These are phyloP conservation scores for Neostapfia colusana DNA, from an alignment of 176 grass and related monocot species.

Conservation along the genomic window DNA sequence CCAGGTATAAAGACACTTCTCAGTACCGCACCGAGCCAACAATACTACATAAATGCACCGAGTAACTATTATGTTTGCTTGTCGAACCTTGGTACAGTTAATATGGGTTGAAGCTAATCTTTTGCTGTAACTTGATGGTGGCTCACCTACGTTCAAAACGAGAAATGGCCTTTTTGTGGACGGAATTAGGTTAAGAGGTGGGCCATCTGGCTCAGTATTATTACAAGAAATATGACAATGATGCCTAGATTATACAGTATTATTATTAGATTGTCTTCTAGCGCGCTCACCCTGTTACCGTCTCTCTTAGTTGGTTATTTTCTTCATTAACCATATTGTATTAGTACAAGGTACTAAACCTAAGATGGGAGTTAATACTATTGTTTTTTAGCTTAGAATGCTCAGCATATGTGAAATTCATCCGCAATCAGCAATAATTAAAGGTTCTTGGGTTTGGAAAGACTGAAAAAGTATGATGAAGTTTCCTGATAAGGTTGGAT, in stretches of 20 bases:
- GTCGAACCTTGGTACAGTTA: slow-evolving; percentile 35
- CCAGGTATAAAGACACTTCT: slow-evolving; percentile 61
- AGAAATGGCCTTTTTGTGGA: slow-evolving; percentile 32
- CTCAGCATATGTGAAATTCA: neutral
- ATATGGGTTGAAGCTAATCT: slow-evolving; percentile 20
- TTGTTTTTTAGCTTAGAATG: neutral
- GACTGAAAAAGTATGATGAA: neutral
- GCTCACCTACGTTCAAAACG: neutral
- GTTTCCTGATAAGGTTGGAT: neutral
- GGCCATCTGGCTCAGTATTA: slow-evolving; percentile 21
- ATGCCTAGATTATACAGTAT: neutral
- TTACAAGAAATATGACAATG: too few species aligned
- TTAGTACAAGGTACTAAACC: slow-evolving; percentile 1
- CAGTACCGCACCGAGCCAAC: slow-evolving; percentile 52
- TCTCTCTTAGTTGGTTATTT: neutral
- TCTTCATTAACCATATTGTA: neutral
- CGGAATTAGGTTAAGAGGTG: slow-evolving; percentile 31
- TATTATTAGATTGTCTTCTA: slow-evolving; percentile 19
- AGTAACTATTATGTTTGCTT: slow-evolving; percentile 47
- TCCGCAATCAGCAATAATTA: neutral
- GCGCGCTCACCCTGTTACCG: slow-evolving; percentile 16
- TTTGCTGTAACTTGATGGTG: slow-evolving; percentile 26
- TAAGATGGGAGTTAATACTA: slow-evolving; percentile 23
- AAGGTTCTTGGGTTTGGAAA: slow-evolving; percentile 7
- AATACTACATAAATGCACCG: slow-evolving; percentile 56